phyloP scores from a whole-genome alignment of 2,329 filamentous ascomycete genomes.

The Fusarium brachygibbosum region DNA sequence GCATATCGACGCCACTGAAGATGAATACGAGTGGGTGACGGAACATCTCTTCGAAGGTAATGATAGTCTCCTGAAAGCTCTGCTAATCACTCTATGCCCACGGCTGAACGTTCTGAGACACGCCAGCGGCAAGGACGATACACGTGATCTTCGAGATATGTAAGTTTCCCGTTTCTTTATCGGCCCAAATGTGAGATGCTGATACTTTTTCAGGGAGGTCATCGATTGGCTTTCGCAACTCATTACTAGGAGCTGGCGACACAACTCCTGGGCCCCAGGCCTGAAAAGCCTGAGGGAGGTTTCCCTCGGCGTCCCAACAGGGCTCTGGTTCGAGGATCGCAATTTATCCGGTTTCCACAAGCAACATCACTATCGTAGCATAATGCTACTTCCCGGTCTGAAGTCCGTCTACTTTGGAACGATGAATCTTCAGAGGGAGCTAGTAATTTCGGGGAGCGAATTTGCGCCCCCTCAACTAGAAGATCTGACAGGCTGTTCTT shows the following conservation, averaged over 20 bases:
- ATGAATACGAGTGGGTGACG: no score
- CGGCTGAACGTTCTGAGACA: background rate
- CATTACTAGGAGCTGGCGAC: background rate
- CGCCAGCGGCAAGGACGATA: background rate
- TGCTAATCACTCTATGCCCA: background rate
- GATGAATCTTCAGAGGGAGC: background rate
- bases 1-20: background rate
- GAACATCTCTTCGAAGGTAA: background rate
- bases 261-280: background rate
- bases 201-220: background rate
- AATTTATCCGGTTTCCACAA: background rate
- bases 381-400: background rate
- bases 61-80: background rate
- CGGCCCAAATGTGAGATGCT: fast-evolving
- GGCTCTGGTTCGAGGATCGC: background rate
- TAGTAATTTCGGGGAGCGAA: background rate
- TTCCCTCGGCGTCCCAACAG: background rate
- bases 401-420: background rate
- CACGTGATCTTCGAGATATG: no score
- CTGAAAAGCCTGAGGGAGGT: background rate
- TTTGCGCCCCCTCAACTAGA: background rate
- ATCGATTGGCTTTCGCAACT: background rate
- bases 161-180: background rate
- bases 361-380: background rate
- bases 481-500: background rate